phyloP scores from a whole-genome alignment of 1,284 basidiomycete genomes.

The Nidula niveotomentosa region DNA sequence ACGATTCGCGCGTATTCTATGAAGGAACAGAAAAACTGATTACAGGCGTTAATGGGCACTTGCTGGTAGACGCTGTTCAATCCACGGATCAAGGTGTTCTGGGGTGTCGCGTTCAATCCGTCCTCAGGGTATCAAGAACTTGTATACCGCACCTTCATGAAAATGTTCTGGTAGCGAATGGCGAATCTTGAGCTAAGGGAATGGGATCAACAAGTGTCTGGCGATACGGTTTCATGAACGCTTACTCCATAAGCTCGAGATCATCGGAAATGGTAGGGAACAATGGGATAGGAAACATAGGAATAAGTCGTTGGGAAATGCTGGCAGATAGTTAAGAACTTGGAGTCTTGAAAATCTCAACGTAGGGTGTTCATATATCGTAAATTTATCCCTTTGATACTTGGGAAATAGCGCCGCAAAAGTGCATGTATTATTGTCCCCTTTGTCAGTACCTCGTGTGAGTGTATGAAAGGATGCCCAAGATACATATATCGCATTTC shows the following conservation, averaged over 20 bases:
- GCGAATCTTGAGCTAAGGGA: slow-evolving; percentile 14
- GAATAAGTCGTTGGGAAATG: neutral
- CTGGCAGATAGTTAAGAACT: neutral
- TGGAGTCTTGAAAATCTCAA: no score
- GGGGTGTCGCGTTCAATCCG: neutral
- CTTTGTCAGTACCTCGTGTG: no score
- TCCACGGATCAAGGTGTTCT: slow-evolving; percentile 25
- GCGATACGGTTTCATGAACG: neutral
- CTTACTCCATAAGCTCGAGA: slow-evolving; percentile 20
- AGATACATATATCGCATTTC: no score
- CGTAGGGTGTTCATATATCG: no score
- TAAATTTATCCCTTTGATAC: no score
- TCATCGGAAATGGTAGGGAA: slow-evolving; percentile 17
- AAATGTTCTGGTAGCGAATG: slow-evolving; percentile 19
- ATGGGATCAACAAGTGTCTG: neutral
- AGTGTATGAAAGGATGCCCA: no score
- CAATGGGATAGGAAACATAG: slow-evolving; percentile 17
- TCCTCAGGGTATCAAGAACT: neutral
- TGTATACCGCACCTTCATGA: slow-evolving; percentile 20
- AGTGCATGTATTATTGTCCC: no score
- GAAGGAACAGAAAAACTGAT: slow-evolving; percentile 13
- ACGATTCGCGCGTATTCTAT: slow-evolving; percentile 20
- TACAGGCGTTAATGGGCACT: slow-evolving; percentile 9
- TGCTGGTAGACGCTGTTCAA: slow-evolving; percentile 18
- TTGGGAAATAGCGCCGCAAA: no score